Evolutionary conservation across 345 rosid genomes (phyloP), one percentile per base, ranked within the genome.

Genomic region (Cardamine chenopodiifolia): DNA sequence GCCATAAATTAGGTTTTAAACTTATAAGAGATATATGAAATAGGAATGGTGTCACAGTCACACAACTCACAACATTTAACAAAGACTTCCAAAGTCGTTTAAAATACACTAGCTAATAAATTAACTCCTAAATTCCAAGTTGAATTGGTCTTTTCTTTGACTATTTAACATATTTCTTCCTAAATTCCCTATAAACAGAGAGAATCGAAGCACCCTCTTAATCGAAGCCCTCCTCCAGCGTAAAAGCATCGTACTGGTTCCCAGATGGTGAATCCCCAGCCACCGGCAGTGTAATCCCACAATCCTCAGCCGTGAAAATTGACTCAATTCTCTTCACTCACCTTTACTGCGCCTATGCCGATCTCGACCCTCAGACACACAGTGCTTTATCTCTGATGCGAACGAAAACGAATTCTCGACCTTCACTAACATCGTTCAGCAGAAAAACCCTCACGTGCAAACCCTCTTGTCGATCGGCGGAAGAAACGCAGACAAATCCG

Each of bases 381-480:
- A 75, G 66, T 28, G 85, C 18, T 59, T 80, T 8, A 45, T 87
- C 20, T 17, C 88, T 13, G 61, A 84, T 1, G 23, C 72, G 1
- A 83, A 73, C 62, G 79, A 79, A 7, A 60, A 66, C 9, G 64
- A 47, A 15, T 85, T 90, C 81, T 82, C 84, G 0, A 56, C 81
- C 28, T 89, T 86, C 89, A 0, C 76, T 34, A 26, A 84, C 80
- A 15, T 0, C 10, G 86, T 85, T 7, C 79, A 73, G 65, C 39
- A 22, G 7, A 78, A 69, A 40, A 86, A 86, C 69, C 82, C 85
- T 42, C 29, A 76, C 0, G 70, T 85, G 3, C 60, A 48, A 42
- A 88, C 90, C 70, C 87, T 86, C 28, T 67, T 86, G 22, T 85
- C 93, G 1, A 84, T 88, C 1, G 86, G 89, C 7, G 89, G 89